Evolutionary conservation across 2,329 filamentous ascomycete species (phyloP).

Genomic region (Pestalotiopsis sp.): DNA sequence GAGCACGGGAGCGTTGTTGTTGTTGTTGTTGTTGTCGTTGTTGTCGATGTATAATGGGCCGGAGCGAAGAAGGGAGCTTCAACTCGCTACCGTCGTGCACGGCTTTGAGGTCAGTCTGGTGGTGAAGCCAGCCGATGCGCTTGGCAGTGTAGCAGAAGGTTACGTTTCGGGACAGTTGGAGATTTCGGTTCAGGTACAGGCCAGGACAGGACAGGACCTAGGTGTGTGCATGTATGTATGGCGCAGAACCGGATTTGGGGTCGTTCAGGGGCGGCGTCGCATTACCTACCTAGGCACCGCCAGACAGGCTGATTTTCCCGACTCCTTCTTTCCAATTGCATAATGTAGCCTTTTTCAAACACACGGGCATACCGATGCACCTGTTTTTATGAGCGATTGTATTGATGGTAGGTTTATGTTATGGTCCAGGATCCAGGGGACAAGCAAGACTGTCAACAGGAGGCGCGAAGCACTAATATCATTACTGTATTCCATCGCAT

Average conservation of each 20-base stretch:
- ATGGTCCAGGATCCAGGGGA: background rate
- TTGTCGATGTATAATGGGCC: no score
- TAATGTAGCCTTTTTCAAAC: background rate
- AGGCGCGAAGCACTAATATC: background rate
- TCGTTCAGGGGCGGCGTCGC: background rate
- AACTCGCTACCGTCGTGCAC: background rate
- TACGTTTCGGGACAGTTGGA: background rate
- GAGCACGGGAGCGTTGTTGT: background rate
- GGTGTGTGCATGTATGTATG: background rate
- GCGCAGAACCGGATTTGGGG: background rate
- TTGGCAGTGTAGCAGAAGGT: slow-evolving; percentile 2
- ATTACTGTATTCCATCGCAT: background rate
- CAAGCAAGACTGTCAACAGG: background rate
- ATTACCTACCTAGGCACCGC: background rate
- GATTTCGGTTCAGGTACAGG: background rate
- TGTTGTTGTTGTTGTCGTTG: no score
- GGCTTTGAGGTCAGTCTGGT: background rate
- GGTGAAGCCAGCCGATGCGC: background rate
- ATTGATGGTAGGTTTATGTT: background rate
- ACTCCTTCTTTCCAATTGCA: background rate
- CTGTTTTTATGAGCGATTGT: background rate
- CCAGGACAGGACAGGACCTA: background rate
- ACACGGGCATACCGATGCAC: background rate
- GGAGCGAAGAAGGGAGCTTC: no score
- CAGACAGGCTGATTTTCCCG: background rate